Evolutionary conservation across 2,329 filamentous ascomycete genomes (phyloP).

Genomic region (Chaetomium sp.): DNA sequence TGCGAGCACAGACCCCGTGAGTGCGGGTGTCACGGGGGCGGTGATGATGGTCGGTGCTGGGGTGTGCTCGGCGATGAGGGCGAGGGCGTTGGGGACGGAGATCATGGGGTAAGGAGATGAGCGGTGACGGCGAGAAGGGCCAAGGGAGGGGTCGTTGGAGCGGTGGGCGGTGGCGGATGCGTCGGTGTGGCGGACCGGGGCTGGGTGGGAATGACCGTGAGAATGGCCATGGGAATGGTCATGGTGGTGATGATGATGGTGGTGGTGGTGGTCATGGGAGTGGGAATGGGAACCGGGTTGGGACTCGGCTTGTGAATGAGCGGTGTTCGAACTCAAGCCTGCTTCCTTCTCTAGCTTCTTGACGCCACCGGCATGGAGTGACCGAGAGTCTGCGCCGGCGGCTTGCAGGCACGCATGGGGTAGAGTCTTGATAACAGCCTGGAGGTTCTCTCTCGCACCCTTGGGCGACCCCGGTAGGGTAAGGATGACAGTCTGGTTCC

Average conservation of each 20-base stretch:
- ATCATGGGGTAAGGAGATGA: conserved; percentile 91
- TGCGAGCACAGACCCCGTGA: conserved; percentile 75
- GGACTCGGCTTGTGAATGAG: conserved; percentile 40
- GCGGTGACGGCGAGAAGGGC: conserved; percentile 65
- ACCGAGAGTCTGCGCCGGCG: conserved; percentile 72
- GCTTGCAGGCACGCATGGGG: conserved; percentile 93
- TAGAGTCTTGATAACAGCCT: conserved; percentile 80
- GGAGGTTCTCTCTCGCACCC: conserved; percentile 87
- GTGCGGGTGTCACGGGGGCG: conserved; percentile 52
- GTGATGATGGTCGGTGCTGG: conserved; percentile 54
- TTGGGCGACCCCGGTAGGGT: conserved; percentile 94
- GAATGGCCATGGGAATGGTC: conserved; percentile 51
- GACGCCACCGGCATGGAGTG: conserved; percentile 71
- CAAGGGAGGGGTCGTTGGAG: conserved; percentile 56
- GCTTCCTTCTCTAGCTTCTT: conserved; percentile 80
- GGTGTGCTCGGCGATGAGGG: conserved; percentile 65
- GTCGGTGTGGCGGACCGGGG: conserved; percentile 56
- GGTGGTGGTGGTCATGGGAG: conserved; percentile 35
- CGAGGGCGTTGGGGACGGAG: conserved; percentile 72
- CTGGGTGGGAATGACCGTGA: conserved; percentile 61
- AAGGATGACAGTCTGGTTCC: conserved; percentile 73
- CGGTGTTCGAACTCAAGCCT: conserved; percentile 42
- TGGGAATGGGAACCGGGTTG: conserved; percentile 50
- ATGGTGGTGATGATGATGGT: conserved; percentile 46
- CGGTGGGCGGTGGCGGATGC: conserved; percentile 27